These are phyloP conservation scores for Botrytis byssoidea DNA, from an alignment of 2,329 filamentous ascomycete species.

Conservation along the genomic window DNA sequence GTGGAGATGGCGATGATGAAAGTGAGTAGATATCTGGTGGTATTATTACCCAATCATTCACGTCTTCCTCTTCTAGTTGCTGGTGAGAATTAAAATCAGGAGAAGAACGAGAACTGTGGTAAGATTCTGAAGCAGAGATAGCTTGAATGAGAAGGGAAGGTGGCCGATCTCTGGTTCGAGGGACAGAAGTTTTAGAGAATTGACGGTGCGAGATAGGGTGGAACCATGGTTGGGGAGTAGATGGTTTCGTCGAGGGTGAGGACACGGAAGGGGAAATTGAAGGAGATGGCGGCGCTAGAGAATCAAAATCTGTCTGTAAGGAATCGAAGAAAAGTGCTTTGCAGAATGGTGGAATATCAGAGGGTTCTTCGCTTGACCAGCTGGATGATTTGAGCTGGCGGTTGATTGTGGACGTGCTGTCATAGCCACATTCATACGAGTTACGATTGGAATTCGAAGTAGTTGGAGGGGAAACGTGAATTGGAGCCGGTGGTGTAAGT, in stretches of 20 bases:
- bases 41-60: conserved; percentile 6
- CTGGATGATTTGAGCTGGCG: neutral
- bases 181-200: neutral
- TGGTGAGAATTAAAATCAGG: neutral
- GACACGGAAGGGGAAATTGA: neutral
- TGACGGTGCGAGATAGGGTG: conserved; percentile 1
- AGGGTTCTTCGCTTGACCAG: neutral
- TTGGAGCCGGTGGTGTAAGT: neutral
- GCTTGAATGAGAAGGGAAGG: neutral
- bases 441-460: neutral
- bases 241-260: neutral
- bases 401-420: neutral
- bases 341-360: neutral
- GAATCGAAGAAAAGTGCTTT: neutral
- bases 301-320: neutral
- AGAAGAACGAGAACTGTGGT: neutral
- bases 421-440: neutral
- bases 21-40: neutral
- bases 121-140: neutral
- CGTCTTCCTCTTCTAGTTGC: neutral
- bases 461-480: neutral
- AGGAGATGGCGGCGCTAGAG: neutral
- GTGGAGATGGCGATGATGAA: neutral
- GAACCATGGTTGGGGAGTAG: neutral
- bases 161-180: neutral